Base-by-base conservation (phyloP, 192 early-diverging fungal genomes). In the Podila epicladia region DNA sequence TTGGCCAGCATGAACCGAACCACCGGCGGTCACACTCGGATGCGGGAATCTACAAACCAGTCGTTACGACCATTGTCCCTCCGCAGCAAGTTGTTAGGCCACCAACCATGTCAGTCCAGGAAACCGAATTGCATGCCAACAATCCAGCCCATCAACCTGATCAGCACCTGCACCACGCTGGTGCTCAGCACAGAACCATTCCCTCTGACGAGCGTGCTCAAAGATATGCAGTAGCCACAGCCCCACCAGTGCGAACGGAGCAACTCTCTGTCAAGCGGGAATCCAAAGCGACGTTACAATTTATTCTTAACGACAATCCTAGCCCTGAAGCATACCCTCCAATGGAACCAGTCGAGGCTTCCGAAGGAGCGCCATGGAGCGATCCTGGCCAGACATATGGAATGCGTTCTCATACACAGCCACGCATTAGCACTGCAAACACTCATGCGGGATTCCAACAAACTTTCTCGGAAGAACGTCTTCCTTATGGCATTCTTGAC, bases 1-100 rank as follows among this genome's bases (percentile, higher is more conserved):
- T 72, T 51, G 65, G 65, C 4, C 69, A 72, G 31, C 75, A 63
- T 33, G 77, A 80, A 41, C 9, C 45, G 5, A 69, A 65, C 29
- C 77, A 73, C 69, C 58, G 77, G 11, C 45, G 77, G 4, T 67
- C 69, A 6, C 77, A 73, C 38, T 80, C 77, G 17, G 77, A 80
- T 51, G 51, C 69, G 37, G 67, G 71, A 28, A 45, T 58, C 13
- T 64, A 68, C 55, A 68, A 64, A 48, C 65, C 64, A 31, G 59
- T 71, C 8, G 38, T 35, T 24, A 53, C 55, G 5, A 26, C 62
- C 38, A 70, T 65, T 66, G 57, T 33, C 31, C 50, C 63, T 28
- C 75, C 64, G 6, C 75, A 67, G 8, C 48, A 64, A 6, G 66
- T 24, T 32, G 62, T 35, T 15, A 28, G 38, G 5, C 41, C 48